Evolutionary conservation across 805 yeast species (phyloP), one percentile per base, ranked within the genome.

Genomic region (Limtongia smithiae): DNA sequence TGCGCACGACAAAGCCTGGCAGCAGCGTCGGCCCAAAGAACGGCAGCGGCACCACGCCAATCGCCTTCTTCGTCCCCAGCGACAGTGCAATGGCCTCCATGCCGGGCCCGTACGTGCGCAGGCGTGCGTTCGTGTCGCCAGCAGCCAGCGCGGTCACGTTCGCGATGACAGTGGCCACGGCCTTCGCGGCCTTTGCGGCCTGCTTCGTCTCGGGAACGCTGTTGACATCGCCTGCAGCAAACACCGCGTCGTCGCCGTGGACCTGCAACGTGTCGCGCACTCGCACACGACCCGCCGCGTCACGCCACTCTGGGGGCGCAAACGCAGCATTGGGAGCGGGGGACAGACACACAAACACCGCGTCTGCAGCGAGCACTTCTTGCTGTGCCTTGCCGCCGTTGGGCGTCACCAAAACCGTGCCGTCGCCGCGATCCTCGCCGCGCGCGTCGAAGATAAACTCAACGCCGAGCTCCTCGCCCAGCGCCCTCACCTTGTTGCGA

Each of bases 401-500:
- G 18, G 28, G 35, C 7, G 31, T 21, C 24, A 51, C 44, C 4
- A 46, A 32, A 20, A 53, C 51, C 9, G 44, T 33, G 11, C 49
- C 49, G 21, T 49, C 48, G 12, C 35, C 46, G 18, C 41, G 46
- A 31, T 49, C 54, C 14, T 37, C 37, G 9, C 46, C 57, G 11
- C 32, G 21, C 9, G 57, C 25, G n/a, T 45, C 52, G 35, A 52
- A 41, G 35, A 53, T 37, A 6, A 58, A 43, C 25, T 54, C 51
- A 22, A 59, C 65, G 8, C 57, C 50, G 6, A 55, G 37, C 27
- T 57, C 43, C 9, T 41, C 25, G 24, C 62, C 52, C 33, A 51
- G 47, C 25, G 46, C 47, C 20, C 34, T 36, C 11, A 58, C 58
- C 6, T 43, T 35, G 11, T 42, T 44, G 3, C 61, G 50, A 11